Percentiles rank a stretch among this genome's conserved stretches.
Evolutionary conservation across 495 filamentous ascomycete genomes (phyloP).

Genomic region (Friedmanniomyces endolithicus): DNA sequence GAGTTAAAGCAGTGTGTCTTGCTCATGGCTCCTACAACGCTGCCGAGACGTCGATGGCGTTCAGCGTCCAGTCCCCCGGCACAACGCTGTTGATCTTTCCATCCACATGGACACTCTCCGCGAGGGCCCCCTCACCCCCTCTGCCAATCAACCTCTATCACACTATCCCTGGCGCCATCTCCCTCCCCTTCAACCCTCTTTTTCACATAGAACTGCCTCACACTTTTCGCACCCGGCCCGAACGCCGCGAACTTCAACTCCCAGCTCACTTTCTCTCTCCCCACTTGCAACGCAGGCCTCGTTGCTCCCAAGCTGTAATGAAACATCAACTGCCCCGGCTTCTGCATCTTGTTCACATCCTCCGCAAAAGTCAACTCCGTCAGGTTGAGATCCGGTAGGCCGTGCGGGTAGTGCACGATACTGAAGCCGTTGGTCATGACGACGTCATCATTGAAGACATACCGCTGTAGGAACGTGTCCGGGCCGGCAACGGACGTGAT

Average conservation of each 20-base stretch:
- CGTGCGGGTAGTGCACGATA: conserved; percentile 5
- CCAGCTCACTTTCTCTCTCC: conserved; percentile 5
- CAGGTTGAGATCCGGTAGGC: conserved; percentile 1
- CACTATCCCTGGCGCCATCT: not conserved
- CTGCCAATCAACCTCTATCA: conserved; percentile 9
- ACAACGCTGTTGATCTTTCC: too few species aligned
- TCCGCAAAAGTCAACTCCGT: conserved; percentile 4
- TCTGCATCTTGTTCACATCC: not conserved
- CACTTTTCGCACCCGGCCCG: not conserved
- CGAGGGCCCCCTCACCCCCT: not conserved
- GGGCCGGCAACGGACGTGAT: conserved; percentile 4
- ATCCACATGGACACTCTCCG: too few species aligned
- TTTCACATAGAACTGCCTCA: conserved; percentile 11
- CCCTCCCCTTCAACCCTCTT: not conserved
- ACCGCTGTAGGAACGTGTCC: conserved; percentile 9
- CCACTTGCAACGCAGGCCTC: conserved; percentile 1
- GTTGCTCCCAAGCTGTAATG: conserved; percentile 2
- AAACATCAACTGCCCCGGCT: not conserved
- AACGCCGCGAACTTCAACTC: not conserved
- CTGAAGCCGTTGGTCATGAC: conserved; percentile 10
- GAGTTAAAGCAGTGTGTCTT: too few species aligned
- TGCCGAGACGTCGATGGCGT: too few species aligned
- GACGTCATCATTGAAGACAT: conserved; percentile 5
- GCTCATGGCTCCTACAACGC: too few species aligned
- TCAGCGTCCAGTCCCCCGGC: too few species aligned